Evolutionary conservation across 2,329 filamentous ascomycete species (phyloP).

Genomic region (Colletotrichum sp.): DNA sequence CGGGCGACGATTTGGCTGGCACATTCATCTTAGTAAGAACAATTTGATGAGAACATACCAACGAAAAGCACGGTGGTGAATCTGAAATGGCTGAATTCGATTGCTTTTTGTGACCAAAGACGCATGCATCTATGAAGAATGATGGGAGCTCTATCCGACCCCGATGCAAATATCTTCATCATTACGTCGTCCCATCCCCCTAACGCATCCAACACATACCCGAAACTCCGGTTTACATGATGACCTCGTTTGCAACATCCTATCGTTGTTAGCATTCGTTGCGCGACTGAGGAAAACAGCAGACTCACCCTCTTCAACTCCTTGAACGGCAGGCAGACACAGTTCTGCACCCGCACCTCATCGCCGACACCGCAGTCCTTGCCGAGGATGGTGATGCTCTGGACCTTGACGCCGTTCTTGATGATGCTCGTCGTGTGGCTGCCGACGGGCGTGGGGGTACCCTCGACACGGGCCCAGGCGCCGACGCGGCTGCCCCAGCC

Average conservation of each 20-base stretch:
- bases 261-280: slow-evolving; percentile 42
- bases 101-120: slow-evolving; percentile 21
- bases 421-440: slow-evolving; percentile 94
- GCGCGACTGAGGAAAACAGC: background rate
- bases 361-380: slow-evolving; percentile 96
- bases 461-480: slow-evolving; percentile 98
- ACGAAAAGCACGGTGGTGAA: background rate
- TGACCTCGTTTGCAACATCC: slow-evolving; percentile 87
- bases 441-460: slow-evolving; percentile 83
- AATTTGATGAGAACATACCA: background rate
- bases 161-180: slow-evolving; percentile 13
- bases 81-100: slow-evolving; percentile 15
- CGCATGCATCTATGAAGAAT: slow-evolving; percentile 20
- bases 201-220: background rate
- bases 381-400: slow-evolving; percentile 96
- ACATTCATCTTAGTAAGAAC: background rate
- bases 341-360: slow-evolving; percentile 96
- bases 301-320: slow-evolving; percentile 88
- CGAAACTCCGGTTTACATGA: slow-evolving; percentile 70
- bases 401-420: slow-evolving; percentile 98
- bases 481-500: slow-evolving; percentile 96
- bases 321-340: slow-evolving; percentile 96
- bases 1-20: background rate
- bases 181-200: slow-evolving; percentile 10
- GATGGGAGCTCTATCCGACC: slow-evolving; percentile 11